These are phyloP conservation scores for Barnettozyma populi DNA, from an alignment of 805 yeast genomes.

Conservation along the genomic window DNA sequence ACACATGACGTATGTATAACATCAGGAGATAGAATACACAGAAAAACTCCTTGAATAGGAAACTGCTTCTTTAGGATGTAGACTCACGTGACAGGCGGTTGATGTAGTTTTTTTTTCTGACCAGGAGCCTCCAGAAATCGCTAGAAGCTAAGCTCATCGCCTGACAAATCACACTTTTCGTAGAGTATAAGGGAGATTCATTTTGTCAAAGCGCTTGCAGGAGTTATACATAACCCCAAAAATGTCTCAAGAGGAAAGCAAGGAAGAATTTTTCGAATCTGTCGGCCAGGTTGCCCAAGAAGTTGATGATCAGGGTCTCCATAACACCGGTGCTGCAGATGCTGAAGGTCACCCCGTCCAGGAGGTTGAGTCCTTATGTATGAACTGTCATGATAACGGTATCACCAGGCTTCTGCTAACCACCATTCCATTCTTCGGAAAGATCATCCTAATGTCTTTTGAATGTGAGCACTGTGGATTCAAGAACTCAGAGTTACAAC, in stretches of 20 bases:
- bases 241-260: constrained; percentile 17
- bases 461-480: constrained; percentile 93
- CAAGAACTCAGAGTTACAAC: constrained; percentile 88
- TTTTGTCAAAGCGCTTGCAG: background rate
- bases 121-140: constrained; percentile 3
- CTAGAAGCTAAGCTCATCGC: constrained; percentile 2
- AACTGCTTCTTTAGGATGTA: background rate
- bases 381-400: constrained; percentile 90
- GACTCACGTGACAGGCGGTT: background rate
- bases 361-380: constrained; percentile 90
- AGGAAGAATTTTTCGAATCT: constrained; percentile 44
- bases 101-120: constrained; percentile 5
- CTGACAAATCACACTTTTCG: background rate
- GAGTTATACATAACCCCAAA: background rate
- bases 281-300: constrained; percentile 58
- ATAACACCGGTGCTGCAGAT: constrained; percentile 71
- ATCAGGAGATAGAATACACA: background rate
- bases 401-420: constrained; percentile 79
- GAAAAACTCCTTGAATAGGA: background rate
- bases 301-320: constrained; percentile 43
- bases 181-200: background rate
- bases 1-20: background rate
- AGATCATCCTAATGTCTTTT: constrained; percentile 89
- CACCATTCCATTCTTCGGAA: constrained; percentile 85
- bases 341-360: constrained; percentile 92